These are phyloP conservation scores for Allomyces macrogynus DNA, from an alignment of 192 early-diverging fungal species.

Conservation along the genomic window DNA sequence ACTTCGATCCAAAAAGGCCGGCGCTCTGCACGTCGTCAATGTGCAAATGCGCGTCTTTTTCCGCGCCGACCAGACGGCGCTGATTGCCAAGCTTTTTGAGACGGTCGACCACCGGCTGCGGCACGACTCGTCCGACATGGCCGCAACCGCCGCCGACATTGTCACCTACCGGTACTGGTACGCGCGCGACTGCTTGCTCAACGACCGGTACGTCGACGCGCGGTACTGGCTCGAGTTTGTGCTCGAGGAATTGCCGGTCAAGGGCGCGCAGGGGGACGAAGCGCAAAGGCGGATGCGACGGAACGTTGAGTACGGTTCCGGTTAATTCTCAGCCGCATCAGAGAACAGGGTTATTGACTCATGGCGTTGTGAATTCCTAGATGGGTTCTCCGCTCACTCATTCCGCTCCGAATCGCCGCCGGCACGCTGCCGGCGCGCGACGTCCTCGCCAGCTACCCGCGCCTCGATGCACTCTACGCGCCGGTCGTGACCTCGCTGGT, in stretches of 20 bases:
- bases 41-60: not conserved
- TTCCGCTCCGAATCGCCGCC: not conserved
- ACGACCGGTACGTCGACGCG: not conserved
- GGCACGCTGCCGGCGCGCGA: not conserved
- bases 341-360: too few relatives aligned
- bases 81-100: not conserved
- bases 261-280: not conserved
- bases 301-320: not conserved
- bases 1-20: not conserved
- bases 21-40: not conserved
- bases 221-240: not conserved
- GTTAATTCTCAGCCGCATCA: too few relatives aligned
- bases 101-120: not conserved
- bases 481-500: not conserved
- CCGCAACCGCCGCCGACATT: not conserved
- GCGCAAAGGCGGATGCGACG: not conserved
- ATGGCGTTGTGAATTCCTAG: too few relatives aligned
- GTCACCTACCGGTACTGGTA: not conserved
- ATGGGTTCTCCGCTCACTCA: not conserved
- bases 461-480: not conserved
- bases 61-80: not conserved
- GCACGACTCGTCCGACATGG: not conserved
- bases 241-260: not conserved
- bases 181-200: not conserved
- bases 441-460: not conserved